Conservation (phyloP, 2,329 filamentous ascomycete genomes). For the Neopestalotiopsis rosae region DNA sequence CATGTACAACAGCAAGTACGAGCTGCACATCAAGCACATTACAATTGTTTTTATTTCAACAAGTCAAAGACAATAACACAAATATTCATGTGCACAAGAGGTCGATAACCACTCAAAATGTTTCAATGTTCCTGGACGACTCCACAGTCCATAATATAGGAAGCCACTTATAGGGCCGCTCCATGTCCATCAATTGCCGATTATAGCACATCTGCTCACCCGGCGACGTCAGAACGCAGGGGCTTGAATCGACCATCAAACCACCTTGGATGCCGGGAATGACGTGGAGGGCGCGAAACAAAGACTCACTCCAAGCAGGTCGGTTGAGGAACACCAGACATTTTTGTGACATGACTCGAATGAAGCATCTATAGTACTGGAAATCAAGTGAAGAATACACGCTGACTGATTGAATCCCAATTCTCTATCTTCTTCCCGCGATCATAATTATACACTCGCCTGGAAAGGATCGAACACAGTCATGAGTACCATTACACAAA, state of each 20-base stretch:
- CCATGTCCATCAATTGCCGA: not conserved
- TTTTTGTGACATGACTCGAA: no score
- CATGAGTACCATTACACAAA: slow-evolving; percentile 7
- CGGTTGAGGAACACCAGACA: no score
- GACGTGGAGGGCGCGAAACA: not conserved
- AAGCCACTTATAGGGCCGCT: not conserved
- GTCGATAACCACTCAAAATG: not conserved
- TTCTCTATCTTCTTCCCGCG: not conserved
- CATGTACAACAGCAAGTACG: no score
- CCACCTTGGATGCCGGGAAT: not conserved
- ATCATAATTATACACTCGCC: not conserved
- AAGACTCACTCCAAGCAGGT: not conserved
- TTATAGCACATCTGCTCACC: not conserved
- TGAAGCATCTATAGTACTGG: no score
- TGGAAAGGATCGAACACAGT: not conserved
- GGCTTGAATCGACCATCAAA: not conserved
- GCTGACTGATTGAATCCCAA: no score
- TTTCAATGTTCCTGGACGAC: not conserved
- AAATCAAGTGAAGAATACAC: no score
- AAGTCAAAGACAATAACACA: not conserved
- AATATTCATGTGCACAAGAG: not conserved
- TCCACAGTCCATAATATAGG: not conserved
- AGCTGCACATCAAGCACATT: not conserved
- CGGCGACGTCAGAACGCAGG: not conserved
- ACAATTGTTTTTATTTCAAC: not conserved